Evolutionary conservation across 1,284 basidiomycete genomes (phyloP), one percentile per base, ranked within the genome.

Genomic region (Rhodotorula sp.): DNA sequence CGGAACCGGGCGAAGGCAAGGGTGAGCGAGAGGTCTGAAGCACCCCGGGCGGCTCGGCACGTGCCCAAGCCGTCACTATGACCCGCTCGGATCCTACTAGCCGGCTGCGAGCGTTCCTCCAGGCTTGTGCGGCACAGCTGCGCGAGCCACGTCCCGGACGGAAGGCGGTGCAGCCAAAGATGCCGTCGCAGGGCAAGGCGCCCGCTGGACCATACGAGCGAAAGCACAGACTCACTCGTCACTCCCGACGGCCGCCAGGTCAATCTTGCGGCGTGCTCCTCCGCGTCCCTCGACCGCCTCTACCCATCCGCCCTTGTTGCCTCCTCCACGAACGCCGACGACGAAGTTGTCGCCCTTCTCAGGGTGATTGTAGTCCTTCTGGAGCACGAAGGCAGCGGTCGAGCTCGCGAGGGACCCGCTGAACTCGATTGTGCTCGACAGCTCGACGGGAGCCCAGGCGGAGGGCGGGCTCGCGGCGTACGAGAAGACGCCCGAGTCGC

Each of bases 361-460:
- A 73, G 87, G 83, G 73, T 87, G 85, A 44, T 90, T 12, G 19
- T 45, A 27, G n/a, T 61, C 48, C 27, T 61, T 50, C n/a, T 17
- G 27, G 61, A 67, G 61, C 23, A 58, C 84, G 82, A 91, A 96
- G 67, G 91, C 91, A 61, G 93, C 95, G 61, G 88, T 90, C 83
- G 93, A 87, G 82, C 90, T 89, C 65, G 92, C 89, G 42, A 92
- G 86, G 45, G 92, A 86, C 71, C 93, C 93, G 54, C 90, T 92
- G 54, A 96, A 89, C 79, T 96, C 93, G 74, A 93, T 84, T 16
- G 90, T 89, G 78, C 92, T 89, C 34, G 92, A 90, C 73, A 97
- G 86, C 70, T 89, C 91, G 25, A 89, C 91, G 79, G 96, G 95
- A 85, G 91, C 88, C 83, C 90, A 96, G 8, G 88, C 85, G 72